phyloP scores from a whole-genome alignment of 2,329 filamentous ascomycete genomes.

The Pezicula carpinea region DNA sequence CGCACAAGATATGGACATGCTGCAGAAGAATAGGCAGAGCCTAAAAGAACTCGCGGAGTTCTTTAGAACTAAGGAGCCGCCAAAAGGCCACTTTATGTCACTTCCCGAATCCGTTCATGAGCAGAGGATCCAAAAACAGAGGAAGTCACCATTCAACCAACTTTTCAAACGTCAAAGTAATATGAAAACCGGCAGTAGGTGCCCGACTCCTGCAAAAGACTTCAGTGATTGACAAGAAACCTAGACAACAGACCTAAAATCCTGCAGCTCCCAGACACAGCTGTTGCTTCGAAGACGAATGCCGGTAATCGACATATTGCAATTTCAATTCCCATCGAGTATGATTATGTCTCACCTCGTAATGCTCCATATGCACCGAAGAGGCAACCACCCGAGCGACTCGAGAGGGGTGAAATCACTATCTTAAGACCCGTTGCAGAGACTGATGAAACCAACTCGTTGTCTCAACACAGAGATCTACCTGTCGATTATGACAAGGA shows the following conservation, averaged over 20 bases:
- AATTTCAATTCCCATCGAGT: constrained; percentile 53
- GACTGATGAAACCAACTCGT: constrained; percentile 27
- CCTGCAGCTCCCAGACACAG: constrained; percentile 48
- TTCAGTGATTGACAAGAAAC: no score
- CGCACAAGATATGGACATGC: constrained; percentile 1
- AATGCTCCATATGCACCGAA: not conserved
- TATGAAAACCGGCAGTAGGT: constrained; percentile 2
- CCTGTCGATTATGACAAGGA: no score
- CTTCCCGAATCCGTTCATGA: constrained; percentile 30
- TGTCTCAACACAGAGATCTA: no score
- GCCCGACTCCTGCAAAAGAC: no score
- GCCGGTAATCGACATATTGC: constrained; percentile 54
- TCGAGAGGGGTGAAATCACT: constrained; percentile 16
- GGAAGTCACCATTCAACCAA: constrained; percentile 36
- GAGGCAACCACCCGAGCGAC: not conserved
- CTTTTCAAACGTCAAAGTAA: constrained; percentile 35
- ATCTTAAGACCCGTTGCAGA: constrained; percentile 34
- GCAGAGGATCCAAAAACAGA: constrained; percentile 23
- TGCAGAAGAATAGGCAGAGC: constrained; percentile 17
- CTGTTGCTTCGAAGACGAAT: constrained; percentile 48
- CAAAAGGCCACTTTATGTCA: constrained; percentile 46
- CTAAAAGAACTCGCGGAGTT: constrained; percentile 41
- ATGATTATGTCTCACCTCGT: constrained; percentile 36
- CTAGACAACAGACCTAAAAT: constrained; percentile 21
- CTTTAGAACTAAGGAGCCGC: constrained; percentile 43